Conservation (phyloP, 352 stramenopile species). For the Phytopythium cucurbitacearum region DNA sequence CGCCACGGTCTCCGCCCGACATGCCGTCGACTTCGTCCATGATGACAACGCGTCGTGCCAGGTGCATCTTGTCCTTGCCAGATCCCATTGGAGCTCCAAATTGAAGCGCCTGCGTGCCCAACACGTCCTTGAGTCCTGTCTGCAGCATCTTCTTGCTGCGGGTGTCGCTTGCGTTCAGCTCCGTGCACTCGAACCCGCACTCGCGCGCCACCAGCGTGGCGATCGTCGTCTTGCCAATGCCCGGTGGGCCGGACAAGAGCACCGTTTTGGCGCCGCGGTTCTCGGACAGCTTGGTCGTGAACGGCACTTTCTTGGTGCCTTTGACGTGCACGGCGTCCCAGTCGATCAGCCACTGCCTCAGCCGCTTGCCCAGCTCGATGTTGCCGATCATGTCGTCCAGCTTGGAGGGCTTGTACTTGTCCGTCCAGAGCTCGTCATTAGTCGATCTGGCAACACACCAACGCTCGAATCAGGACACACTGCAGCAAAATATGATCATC, state of each 20-base stretch:
- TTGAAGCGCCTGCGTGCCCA: constrained; percentile 90
- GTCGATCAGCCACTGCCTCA: constrained; percentile 82
- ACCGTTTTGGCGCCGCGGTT: constrained; percentile 93
- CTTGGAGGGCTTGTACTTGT: constrained; percentile 94
- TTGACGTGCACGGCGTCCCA: constrained; percentile 83
- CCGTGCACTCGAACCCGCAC: constrained; percentile 91
- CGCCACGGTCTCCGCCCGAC: constrained; percentile 94
- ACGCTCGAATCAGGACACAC: constrained; percentile 2
- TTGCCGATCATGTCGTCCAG: constrained; percentile 94
- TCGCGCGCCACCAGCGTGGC: constrained; percentile 90
- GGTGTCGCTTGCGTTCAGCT: constrained; percentile 98
- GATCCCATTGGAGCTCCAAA: constrained; percentile 55
- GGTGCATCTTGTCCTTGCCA: constrained; percentile 44
- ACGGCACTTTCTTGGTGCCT: constrained; percentile 77
- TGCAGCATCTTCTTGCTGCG: constrained; percentile 96
- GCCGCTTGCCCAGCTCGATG: constrained; percentile 83
- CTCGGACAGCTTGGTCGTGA: constrained; percentile 67
- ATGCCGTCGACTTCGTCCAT: constrained; percentile 99
- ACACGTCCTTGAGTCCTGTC: constrained; percentile 86
- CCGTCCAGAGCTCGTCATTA: constrained; percentile 89
- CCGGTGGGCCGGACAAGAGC: constrained; percentile 95
- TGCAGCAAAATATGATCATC: neutral
- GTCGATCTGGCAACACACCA: constrained; percentile 20
- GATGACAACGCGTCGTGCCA: constrained; percentile 91
- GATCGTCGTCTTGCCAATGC: constrained; percentile 96